A percentile compares a stretch with the other conserved stretches of the same genome.
These are phyloP conservation scores for Ballota nigra DNA, from an alignment of 257 asterid genomes.

Conservation along the genomic window DNA sequence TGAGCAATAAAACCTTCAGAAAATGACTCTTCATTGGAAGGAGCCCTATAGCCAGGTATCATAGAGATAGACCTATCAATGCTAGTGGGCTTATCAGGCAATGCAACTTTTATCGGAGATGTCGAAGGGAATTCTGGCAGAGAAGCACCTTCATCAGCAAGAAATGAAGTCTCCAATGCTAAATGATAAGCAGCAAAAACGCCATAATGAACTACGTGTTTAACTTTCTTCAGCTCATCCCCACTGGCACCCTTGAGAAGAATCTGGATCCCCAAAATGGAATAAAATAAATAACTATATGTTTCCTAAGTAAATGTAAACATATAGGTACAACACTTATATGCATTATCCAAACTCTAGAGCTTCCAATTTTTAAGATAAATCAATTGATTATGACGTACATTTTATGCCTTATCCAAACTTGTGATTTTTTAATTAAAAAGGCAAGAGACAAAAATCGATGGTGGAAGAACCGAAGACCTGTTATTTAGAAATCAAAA, in stretches of 20 bases:
- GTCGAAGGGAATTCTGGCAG: constrained; percentile 61
- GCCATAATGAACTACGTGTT: constrained; percentile 62
- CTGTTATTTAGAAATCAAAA: neutral
- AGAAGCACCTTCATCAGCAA: constrained; percentile 85
- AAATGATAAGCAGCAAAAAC: constrained; percentile 83
- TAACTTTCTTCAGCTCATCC: constrained; percentile 72
- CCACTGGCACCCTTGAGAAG: constrained; percentile 79
- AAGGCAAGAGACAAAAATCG: constrained; percentile 1
- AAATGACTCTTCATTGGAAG: constrained; percentile 30
- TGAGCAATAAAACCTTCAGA: constrained; percentile 30
- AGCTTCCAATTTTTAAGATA: constrained; percentile 7
- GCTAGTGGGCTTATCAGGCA: constrained; percentile 57
- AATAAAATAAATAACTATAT: constrained; percentile 17
- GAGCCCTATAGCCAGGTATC: constrained; percentile 41
- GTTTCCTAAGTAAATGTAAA: neutral
- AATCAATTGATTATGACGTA: constrained; percentile 1
- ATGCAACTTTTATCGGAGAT: constrained; percentile 62
- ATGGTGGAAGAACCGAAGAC: neutral
- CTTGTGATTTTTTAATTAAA: constrained; percentile 9
- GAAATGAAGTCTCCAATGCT: constrained; percentile 79
- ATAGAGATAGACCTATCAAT: constrained; percentile 60
- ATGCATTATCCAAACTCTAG: neutral
- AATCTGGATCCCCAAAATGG: constrained; percentile 46
- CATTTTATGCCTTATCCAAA: neutral
- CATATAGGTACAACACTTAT: constrained; percentile 7